phyloP scores from a whole-genome alignment of 1,284 basidiomycete genomes.

The Prillingera fragicola region DNA sequence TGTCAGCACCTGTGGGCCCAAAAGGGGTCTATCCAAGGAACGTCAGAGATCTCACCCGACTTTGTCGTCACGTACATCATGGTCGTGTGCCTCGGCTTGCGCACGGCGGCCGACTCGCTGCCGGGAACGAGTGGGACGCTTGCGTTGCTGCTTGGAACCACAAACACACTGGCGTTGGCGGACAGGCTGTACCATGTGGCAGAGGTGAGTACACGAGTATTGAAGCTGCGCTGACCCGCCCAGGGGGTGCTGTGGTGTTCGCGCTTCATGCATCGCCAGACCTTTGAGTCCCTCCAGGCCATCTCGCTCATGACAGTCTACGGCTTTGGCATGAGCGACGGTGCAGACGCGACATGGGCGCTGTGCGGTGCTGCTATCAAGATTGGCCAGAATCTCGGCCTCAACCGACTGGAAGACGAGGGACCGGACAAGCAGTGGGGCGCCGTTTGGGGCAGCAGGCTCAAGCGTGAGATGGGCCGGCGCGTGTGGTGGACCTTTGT shows the following conservation, averaged over 20 bases:
- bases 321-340: slow-evolving; percentile 14
- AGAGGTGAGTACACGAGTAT: background rate
- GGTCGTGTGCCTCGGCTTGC: slow-evolving; percentile 15
- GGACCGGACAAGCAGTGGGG: slow-evolving; percentile 13
- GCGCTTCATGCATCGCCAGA: slow-evolving; percentile 15
- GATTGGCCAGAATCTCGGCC: slow-evolving; percentile 24
- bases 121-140: slow-evolving; percentile 8
- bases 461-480: slow-evolving; percentile 19
- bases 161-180: slow-evolving; percentile 8
- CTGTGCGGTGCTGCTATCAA: slow-evolving; percentile 20
- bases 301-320: slow-evolving; percentile 18
- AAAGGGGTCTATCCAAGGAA: background rate
- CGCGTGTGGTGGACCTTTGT: slow-evolving; percentile 27
- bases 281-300: slow-evolving; percentile 19
- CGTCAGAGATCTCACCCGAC: slow-evolving; percentile 5
- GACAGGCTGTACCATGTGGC: slow-evolving; percentile 16
- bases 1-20: slow-evolving; percentile 11
- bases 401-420: slow-evolving; percentile 23
- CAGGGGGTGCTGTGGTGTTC: slow-evolving; percentile 19
- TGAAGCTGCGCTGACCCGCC: background rate
- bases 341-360: slow-evolving; percentile 17
- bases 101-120: slow-evolving; percentile 5
- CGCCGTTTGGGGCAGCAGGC: slow-evolving; percentile 10
- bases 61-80: slow-evolving; percentile 18
- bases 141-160: slow-evolving; percentile 1